phyloP scores from a whole-genome alignment of 805 yeast genomes.

The Teunomyces pallodes region DNA sequence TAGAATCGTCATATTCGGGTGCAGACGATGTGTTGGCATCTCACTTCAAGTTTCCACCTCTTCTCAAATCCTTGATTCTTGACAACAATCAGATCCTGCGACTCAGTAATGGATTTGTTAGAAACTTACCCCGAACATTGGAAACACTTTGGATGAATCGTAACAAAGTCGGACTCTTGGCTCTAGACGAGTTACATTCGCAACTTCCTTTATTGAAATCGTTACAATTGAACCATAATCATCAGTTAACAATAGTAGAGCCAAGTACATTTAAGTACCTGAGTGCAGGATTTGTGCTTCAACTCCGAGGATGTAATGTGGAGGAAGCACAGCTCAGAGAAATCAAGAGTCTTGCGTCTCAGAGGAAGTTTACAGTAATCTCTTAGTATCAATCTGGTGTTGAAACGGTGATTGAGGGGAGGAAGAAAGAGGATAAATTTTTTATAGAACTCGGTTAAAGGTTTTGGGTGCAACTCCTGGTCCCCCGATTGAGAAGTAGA shows the following conservation, averaged over 20 bases:
- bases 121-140: conserved; percentile 26
- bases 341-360: neutral
- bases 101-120: conserved; percentile 18
- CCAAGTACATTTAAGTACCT: conserved; percentile 5
- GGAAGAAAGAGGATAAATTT: conserved; percentile 7
- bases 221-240: conserved; percentile 10
- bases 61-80: conserved; percentile 19
- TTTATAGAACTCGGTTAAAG: too few relatives aligned
- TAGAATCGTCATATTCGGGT: conserved; percentile 13
- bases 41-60: conserved; percentile 23
- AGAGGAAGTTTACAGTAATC: neutral
- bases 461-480: too few relatives aligned
- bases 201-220: neutral
- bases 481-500: too few relatives aligned
- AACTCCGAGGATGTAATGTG: neutral
- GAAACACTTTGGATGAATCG: conserved; percentile 20
- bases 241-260: conserved; percentile 8
- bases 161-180: conserved; percentile 13
- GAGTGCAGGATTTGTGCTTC: neutral
- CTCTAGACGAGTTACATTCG: neutral
- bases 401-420: neutral
- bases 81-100: conserved; percentile 22
- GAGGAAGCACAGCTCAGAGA: neutral
- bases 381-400: neutral
- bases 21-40: conserved; percentile 18